phyloP scores from a whole-genome alignment of 768 basidiomycete species.

The Leccinum barrowsii region DNA sequence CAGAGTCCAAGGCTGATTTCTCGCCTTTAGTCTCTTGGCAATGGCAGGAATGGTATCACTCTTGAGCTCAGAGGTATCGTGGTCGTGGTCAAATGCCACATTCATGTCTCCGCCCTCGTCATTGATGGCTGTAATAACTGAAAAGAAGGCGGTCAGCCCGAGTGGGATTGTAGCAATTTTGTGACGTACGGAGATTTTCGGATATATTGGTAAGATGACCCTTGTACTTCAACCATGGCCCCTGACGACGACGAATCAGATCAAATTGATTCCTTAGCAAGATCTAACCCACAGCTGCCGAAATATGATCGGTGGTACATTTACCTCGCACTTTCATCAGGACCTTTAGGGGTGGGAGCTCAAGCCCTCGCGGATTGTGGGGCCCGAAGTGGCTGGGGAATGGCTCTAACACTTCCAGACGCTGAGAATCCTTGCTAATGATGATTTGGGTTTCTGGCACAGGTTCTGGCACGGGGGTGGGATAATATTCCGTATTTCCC shows the following conservation, averaged over 20 bases:
- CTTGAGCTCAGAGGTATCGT: constrained; percentile 37
- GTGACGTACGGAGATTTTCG: constrained; percentile 79
- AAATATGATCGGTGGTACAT: constrained; percentile 99
- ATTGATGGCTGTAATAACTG: constrained; percentile 93
- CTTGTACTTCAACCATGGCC: constrained; percentile 99
- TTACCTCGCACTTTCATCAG: constrained; percentile 94
- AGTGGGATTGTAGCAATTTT: not conserved
- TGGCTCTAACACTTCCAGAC: constrained; percentile 83
- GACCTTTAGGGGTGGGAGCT: constrained; percentile 80
- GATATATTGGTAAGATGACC: constrained; percentile 95
- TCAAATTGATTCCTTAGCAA: not conserved
- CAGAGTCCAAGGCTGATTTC: constrained; percentile 86
- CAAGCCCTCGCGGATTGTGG: constrained; percentile 51
- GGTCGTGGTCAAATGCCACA: constrained; percentile 78
- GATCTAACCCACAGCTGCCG: constrained; percentile 71
- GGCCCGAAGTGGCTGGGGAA: constrained; percentile 73
- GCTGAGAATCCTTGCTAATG: constrained; percentile 74
- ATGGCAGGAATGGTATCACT: constrained; percentile 86
- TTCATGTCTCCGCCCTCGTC: constrained; percentile 95
- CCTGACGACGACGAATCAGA: constrained; percentile 41
- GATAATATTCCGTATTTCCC: constrained; percentile 75
- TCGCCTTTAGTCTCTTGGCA: constrained; percentile 84
- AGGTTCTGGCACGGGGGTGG: constrained; percentile 67
- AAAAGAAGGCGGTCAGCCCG: constrained; percentile 5
- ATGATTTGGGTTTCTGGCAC: constrained; percentile 72